Evolutionary conservation across 352 stramenopile genomes (phyloP).

Genomic region (Globisporangium emineosum): DNA sequence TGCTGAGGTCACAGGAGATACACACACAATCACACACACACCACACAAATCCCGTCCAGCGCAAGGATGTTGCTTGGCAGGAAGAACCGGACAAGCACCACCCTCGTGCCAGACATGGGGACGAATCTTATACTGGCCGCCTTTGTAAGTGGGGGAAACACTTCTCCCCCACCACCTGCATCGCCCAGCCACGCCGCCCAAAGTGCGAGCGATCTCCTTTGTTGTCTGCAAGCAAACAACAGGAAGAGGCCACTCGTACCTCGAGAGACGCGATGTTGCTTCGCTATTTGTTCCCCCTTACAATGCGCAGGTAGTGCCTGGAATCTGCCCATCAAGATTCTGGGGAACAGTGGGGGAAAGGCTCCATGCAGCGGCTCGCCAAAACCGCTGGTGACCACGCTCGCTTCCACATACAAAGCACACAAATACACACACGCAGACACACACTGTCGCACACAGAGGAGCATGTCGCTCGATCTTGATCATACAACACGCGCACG

Average conservation of each 20-base stretch:
- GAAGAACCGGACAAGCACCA: not conserved
- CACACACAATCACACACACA: slow-evolving; percentile 9
- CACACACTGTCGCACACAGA: not conserved
- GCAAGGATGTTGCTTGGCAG: not conserved
- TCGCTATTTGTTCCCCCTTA: slow-evolving; percentile 68
- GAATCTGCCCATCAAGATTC: slow-evolving; percentile 81
- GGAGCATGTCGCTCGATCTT: not conserved
- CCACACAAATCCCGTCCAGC: not conserved
- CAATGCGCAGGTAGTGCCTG: slow-evolving; percentile 80
- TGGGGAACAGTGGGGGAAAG: slow-evolving; percentile 46
- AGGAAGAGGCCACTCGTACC: not conserved
- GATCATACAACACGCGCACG: not conserved
- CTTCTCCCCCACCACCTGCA: slow-evolving; percentile 60
- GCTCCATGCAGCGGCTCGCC: slow-evolving; percentile 52
- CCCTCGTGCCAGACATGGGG: not conserved
- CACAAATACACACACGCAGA: not conserved
- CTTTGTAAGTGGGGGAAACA: slow-evolving; percentile 65
- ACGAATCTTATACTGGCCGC: slow-evolving; percentile 46
- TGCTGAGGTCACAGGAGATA: slow-evolving; percentile 22
- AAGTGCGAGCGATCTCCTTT: not conserved
- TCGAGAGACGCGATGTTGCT: slow-evolving; percentile 5
- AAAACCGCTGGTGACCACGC: slow-evolving; percentile 55
- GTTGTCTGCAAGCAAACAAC: not conserved
- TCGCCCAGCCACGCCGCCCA: slow-evolving; percentile 20
- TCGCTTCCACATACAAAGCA: not conserved